Conservation (phyloP, 1,284 basidiomycete species). For the Ustilago nuda region DNA sequence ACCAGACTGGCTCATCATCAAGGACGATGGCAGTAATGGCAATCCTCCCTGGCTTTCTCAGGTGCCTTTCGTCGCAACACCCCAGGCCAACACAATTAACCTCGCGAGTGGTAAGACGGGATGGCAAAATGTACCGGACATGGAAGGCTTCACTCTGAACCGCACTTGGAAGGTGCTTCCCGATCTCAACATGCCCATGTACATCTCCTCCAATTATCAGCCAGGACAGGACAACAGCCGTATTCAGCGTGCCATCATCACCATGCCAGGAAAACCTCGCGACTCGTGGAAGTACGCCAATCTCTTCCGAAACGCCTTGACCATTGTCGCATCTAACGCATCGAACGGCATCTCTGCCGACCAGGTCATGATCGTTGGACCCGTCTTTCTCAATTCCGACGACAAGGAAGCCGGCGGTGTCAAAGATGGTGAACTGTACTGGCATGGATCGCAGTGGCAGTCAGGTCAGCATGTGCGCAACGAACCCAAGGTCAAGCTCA, state of each 20-base stretch:
- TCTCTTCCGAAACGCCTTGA: constrained; percentile 52
- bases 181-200: constrained; percentile 52
- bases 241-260: constrained; percentile 60
- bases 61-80: constrained; percentile 42
- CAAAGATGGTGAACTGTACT: constrained; percentile 43
- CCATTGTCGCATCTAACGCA: constrained; percentile 42
- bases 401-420: constrained; percentile 53
- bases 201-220: constrained; percentile 44
- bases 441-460: constrained; percentile 62
- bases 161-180: constrained; percentile 44
- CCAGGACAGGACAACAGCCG: constrained; percentile 38
- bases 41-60: constrained; percentile 40
- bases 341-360: constrained; percentile 31
- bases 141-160: constrained; percentile 57
- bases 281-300: constrained; percentile 66
- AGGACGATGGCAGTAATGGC: constrained; percentile 34
- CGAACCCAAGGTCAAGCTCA: constrained; percentile 43
- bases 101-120: constrained; percentile 22
- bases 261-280: constrained; percentile 61
- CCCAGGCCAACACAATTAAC: constrained; percentile 10
- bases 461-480: constrained; percentile 51
- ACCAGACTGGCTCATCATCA: constrained; percentile 41
- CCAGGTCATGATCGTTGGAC: constrained; percentile 55
- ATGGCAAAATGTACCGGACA: constrained; percentile 47
- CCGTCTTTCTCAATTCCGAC: constrained; percentile 55